Percentiles rank a stretch among this genome's conserved stretches.
phyloP scores from a whole-genome alignment of 257 asterid species.

The Solanum chilense region DNA sequence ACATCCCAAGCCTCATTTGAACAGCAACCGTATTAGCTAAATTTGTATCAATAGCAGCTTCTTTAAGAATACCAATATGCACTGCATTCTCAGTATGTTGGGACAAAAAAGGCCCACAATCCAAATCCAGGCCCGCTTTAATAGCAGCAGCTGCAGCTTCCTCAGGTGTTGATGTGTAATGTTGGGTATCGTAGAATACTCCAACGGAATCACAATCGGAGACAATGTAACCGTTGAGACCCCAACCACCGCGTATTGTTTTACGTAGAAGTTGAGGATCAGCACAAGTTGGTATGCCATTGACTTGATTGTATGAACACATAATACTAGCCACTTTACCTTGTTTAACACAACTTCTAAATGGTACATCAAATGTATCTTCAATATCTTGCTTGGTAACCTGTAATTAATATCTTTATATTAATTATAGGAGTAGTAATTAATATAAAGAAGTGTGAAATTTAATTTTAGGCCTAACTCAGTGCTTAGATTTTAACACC shows the following conservation, averaged over 20 bases:
- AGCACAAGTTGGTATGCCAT: slow-evolving; percentile 78
- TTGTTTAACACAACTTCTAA: slow-evolving; percentile 65
- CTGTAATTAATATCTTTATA: no score
- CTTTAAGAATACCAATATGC: slow-evolving; percentile 43
- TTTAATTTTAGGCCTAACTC: no score
- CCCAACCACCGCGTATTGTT: slow-evolving; percentile 69
- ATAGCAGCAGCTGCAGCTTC: slow-evolving; percentile 77
- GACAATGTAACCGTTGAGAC: slow-evolving; percentile 61
- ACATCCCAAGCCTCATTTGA: slow-evolving; percentile 82
- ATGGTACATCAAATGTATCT: slow-evolving; percentile 71
- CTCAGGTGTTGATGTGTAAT: slow-evolving; percentile 69
- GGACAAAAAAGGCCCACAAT: slow-evolving; percentile 60
- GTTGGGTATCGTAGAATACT: slow-evolving; percentile 65
- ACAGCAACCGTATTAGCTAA: slow-evolving; percentile 46
- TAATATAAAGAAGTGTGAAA: no score
- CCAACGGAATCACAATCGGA: slow-evolving; percentile 82
- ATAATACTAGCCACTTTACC: slow-evolving; percentile 87
- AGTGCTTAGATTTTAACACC: no score
- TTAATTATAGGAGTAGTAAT: no score
- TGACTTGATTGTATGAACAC: slow-evolving; percentile 93
- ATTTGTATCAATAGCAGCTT: slow-evolving; percentile 37
- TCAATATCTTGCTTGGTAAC: slow-evolving; percentile 64
- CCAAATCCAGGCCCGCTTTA: slow-evolving; percentile 81
- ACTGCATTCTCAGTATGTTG: slow-evolving; percentile 59
- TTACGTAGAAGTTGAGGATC: slow-evolving; percentile 60